These are phyloP conservation scores for Juglanconis oblonga DNA, from an alignment of 2,329 filamentous ascomycete species.

Conservation along the genomic window DNA sequence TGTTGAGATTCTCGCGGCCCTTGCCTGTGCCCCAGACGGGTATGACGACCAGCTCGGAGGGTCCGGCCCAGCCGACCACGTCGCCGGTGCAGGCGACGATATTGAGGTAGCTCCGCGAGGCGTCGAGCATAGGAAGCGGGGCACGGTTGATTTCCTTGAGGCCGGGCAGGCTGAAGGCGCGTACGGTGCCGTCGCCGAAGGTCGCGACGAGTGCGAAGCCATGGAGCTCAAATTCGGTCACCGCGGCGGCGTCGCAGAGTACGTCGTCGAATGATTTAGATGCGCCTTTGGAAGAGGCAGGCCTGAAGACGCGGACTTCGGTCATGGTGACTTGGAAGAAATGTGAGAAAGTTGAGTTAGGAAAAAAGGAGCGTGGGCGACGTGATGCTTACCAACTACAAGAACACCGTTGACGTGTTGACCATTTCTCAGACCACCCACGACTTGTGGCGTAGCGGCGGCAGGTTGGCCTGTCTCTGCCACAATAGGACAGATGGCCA, in stretches of 20 bases:
- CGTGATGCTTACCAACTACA: slow-evolving; percentile 59
- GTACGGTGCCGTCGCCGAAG: slow-evolving; percentile 77
- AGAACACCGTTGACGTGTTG: slow-evolving; percentile 75
- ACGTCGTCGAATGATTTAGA: slow-evolving; percentile 83
- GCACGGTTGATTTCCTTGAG: slow-evolving; percentile 78
- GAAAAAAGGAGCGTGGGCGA: not conserved
- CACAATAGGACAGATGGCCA: slow-evolving; percentile 77
- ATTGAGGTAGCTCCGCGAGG: slow-evolving; percentile 66
- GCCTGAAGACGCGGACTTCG: slow-evolving; percentile 84
- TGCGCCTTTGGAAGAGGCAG: slow-evolving; percentile 81
- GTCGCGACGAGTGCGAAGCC: slow-evolving; percentile 79
- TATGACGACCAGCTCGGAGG: slow-evolving; percentile 79
- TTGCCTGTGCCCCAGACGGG: slow-evolving; percentile 79
- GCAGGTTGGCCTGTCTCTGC: slow-evolving; percentile 74
- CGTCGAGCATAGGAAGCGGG: slow-evolving; percentile 68
- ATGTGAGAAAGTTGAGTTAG: slow-evolving; percentile 24
- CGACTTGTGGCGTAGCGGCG: slow-evolving; percentile 68
- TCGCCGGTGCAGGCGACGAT: slow-evolving; percentile 76
- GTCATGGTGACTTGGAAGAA: slow-evolving; percentile 54
- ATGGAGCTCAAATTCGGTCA: slow-evolving; percentile 71
- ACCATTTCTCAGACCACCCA: slow-evolving; percentile 75
- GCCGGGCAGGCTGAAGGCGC: slow-evolving; percentile 82
- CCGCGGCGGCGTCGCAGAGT: slow-evolving; percentile 75
- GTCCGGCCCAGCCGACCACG: slow-evolving; percentile 83
- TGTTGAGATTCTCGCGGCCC: slow-evolving; percentile 48